Evolutionary conservation across 1,284 basidiomycete genomes (phyloP).

Genomic region (Ceratobasidium sp.): DNA sequence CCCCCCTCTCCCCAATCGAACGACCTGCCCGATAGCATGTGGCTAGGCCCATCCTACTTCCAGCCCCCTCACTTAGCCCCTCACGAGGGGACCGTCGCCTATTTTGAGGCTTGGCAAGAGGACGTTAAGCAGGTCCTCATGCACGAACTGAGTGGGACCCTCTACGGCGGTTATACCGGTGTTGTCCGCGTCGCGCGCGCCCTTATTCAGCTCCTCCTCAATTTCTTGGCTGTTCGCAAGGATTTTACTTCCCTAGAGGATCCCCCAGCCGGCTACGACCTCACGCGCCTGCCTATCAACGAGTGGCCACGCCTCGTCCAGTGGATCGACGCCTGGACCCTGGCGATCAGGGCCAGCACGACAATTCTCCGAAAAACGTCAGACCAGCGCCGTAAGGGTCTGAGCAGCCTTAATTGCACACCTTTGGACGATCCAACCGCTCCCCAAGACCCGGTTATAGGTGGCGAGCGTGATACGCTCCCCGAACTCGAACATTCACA

Average conservation of each 20-base stretch:
- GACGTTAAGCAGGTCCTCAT: not conserved
- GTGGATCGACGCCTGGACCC: not conserved
- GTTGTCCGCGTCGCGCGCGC: not conserved
- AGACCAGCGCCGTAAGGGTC: not conserved
- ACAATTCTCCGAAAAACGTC: not conserved
- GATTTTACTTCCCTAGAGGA: not conserved
- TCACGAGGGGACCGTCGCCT: not conserved
- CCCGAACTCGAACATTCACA: too few species aligned
- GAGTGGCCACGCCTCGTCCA: not conserved
- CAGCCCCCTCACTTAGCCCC: not conserved
- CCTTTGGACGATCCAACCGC: too few species aligned
- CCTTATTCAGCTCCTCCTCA: not conserved
- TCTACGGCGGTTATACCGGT: not conserved
- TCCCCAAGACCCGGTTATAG: too few species aligned
- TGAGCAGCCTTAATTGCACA: too few species aligned
- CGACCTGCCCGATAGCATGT: too few species aligned
- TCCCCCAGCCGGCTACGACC: not conserved
- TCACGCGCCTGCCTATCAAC: not conserved
- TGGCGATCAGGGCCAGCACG: not conserved
- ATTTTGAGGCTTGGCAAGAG: conserved; percentile 1
- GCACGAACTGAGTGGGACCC: not conserved
- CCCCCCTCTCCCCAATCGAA: too few species aligned
- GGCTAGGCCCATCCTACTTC: conserved; percentile 12
- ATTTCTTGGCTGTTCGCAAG: conserved; percentile 4
- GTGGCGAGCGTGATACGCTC: too few species aligned